These are phyloP conservation scores for Corynascus novoguineensis DNA, from an alignment of 495 filamentous ascomycete genomes.

Conservation along the genomic window DNA sequence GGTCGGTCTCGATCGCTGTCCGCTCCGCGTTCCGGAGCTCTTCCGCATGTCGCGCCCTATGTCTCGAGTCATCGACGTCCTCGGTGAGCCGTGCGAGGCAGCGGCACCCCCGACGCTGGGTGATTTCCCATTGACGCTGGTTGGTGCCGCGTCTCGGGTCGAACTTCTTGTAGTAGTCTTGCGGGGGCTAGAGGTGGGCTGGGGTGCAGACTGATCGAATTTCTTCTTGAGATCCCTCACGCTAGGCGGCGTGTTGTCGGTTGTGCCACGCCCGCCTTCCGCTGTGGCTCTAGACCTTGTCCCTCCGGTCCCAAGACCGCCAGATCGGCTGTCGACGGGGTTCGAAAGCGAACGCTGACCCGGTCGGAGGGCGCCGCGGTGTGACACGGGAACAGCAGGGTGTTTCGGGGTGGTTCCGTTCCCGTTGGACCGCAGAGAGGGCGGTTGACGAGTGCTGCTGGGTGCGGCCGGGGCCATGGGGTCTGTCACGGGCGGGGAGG, in stretches of 20 bases:
- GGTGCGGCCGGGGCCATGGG: constrained; percentile 27
- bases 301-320: constrained; percentile 9
- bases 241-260: constrained; percentile 37
- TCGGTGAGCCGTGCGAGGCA: constrained; percentile 32
- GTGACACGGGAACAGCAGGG: constrained; percentile 23
- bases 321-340: constrained; percentile 40
- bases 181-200: constrained; percentile 18
- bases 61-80: constrained; percentile 33
- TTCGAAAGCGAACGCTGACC: constrained; percentile 45
- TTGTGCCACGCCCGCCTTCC: constrained; percentile 19
- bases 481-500: constrained; percentile 20
- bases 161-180: constrained; percentile 32
- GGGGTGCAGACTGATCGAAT: constrained; percentile 41
- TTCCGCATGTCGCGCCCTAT: constrained; percentile 26
- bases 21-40: constrained; percentile 25
- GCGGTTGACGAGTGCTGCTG: constrained; percentile 27
- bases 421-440: constrained; percentile 33
- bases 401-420: constrained; percentile 36
- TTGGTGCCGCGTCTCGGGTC: constrained; percentile 30
- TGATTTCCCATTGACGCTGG: constrained; percentile 27
- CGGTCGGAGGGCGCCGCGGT: constrained; percentile 28
- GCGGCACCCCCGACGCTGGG: constrained; percentile 24
- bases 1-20: constrained; percentile 38
- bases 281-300: constrained; percentile 26
- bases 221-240: constrained; percentile 52